A percentile compares a stretch with the other conserved stretches of the same genome.
These are phyloP conservation scores for Aspergillus chevalieri DNA, from an alignment of 2,329 filamentous ascomycete species.

Conservation along the genomic window DNA sequence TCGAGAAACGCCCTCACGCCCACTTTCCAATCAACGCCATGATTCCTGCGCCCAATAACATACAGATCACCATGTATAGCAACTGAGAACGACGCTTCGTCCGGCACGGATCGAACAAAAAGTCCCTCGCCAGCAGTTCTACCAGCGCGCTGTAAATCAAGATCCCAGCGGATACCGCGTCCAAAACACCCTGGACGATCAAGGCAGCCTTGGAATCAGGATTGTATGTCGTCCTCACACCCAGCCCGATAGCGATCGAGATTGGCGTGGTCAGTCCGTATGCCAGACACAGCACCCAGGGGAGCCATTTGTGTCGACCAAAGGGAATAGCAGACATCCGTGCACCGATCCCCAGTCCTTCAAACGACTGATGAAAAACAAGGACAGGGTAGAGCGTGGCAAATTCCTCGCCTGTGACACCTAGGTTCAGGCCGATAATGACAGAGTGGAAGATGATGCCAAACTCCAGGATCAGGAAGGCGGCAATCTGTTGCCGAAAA, in stretches of 20 bases:
- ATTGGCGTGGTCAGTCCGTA: constrained; percentile 51
- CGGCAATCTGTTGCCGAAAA: constrained; percentile 34
- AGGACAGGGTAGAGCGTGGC: constrained; percentile 54
- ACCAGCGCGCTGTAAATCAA: constrained; percentile 47
- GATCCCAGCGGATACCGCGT: constrained; percentile 45
- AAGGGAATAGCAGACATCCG: constrained; percentile 54
- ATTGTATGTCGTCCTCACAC: constrained; percentile 41
- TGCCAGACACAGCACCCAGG: constrained; percentile 44
- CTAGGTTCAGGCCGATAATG: constrained; percentile 58
- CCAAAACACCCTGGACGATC: constrained; percentile 42
- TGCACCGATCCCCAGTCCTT: constrained; percentile 58
- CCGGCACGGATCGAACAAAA: constrained; percentile 45
- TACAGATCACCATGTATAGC: constrained; percentile 39
- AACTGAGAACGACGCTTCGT: constrained; percentile 35
- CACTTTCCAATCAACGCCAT: constrained; percentile 50
- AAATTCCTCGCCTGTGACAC: constrained; percentile 54
- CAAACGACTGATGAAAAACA: constrained; percentile 59
- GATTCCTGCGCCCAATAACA: constrained; percentile 37
- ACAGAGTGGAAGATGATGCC: constrained; percentile 60
- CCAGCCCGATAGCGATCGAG: constrained; percentile 44
- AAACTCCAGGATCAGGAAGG: constrained; percentile 48
- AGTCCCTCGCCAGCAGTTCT: constrained; percentile 46
- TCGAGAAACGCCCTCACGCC: constrained; percentile 22
- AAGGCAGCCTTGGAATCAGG: constrained; percentile 37
- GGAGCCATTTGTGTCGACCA: constrained; percentile 40